Evolutionary conservation across 2,329 filamentous ascomycete genomes (phyloP), one percentile per base, ranked within the genome.

Genomic region (Orbilia ellipsospora): DNA sequence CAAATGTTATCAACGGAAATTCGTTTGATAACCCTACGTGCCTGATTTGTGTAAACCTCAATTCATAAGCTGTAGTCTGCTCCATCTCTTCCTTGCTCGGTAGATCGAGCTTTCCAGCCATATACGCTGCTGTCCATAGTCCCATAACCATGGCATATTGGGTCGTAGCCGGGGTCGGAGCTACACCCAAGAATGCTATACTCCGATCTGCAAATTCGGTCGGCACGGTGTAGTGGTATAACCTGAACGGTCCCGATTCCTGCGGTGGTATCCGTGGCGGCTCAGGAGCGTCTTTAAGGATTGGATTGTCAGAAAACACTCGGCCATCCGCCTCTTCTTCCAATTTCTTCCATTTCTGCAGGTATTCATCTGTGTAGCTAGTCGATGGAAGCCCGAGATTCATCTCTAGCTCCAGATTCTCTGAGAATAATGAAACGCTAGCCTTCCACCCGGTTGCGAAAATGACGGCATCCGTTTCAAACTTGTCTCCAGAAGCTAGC

Each of bases 381-480:
- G 54, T 69, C 4, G 72, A 64, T 10, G 72, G 72, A 3, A 75
- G 26, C 1, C 72, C 72, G 5, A 75, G 45, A 26, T 65, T 59
- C 72, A 75, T 75, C 28, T 75, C 72, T 6, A 75, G 31, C 20
- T 64, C 52, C 8, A 50, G n/a, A 26, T 75, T 69, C 4, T 75
- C 64, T 4, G 55, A 63, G 52, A 75, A 75, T 3, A 75, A 20
- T 1, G 72, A 75, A 23, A 75, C 18, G 16, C 40, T 65, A 42
- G 72, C 64, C 15, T 69, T 75, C 72, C 72, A 75, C 4, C 72
- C 72, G 7, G 72, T 75, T 6, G 59, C 72, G 10, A 75, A 75
- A 4, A 75, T 23, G 3, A 75, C 72, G 4, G 64, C 64, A 40
- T 75, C 72, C 10, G 72, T 75, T 59, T 59, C 44, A 16, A 75